Conservation (phyloP, 345 rosid genomes). For the Ricinus communis region DNA sequence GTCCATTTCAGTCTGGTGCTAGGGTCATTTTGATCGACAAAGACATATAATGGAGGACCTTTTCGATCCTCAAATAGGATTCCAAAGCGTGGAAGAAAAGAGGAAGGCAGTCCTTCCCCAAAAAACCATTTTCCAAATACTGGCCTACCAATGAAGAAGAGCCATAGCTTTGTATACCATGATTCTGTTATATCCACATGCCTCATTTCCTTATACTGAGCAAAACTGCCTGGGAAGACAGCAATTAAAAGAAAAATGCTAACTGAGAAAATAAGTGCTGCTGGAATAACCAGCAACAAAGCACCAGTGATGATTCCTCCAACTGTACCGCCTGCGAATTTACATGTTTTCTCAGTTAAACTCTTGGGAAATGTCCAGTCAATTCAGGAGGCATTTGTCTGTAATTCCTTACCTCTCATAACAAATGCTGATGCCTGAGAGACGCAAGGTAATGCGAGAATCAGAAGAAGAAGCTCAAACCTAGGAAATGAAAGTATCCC, state of each 20-base stretch:
- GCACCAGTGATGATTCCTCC: slow-evolving; percentile 48
- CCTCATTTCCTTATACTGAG: slow-evolving; percentile 47
- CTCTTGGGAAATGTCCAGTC: background rate
- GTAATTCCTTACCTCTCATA: slow-evolving; percentile 42
- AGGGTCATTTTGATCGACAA: slow-evolving; percentile 38
- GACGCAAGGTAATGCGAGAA: slow-evolving; percentile 45
- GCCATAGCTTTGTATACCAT: slow-evolving; percentile 40
- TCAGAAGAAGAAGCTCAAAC: slow-evolving; percentile 48
- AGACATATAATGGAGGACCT: slow-evolving; percentile 46
- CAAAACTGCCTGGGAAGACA: slow-evolving; percentile 37
- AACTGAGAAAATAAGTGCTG: slow-evolving; percentile 41
- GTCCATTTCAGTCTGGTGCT: slow-evolving; percentile 38
- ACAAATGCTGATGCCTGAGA: slow-evolving; percentile 57
- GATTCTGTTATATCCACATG: slow-evolving; percentile 18
- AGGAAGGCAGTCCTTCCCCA: slow-evolving; percentile 40
- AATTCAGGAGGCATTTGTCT: background rate
- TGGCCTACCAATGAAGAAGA: slow-evolving; percentile 34
- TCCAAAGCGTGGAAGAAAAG: slow-evolving; percentile 40
- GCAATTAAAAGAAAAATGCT: slow-evolving; percentile 37
- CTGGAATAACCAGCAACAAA: slow-evolving; percentile 44
- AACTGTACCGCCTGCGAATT: slow-evolving; percentile 41
- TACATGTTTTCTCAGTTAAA: slow-evolving; percentile 14
- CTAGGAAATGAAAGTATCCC: slow-evolving; percentile 45
- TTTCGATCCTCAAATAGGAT: slow-evolving; percentile 45
- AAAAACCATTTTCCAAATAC: slow-evolving; percentile 50